Evolutionary conservation across 1,284 basidiomycete species (phyloP), one percentile per base, ranked within the genome.

Genomic region (Pyrrhoderma noxium): DNA sequence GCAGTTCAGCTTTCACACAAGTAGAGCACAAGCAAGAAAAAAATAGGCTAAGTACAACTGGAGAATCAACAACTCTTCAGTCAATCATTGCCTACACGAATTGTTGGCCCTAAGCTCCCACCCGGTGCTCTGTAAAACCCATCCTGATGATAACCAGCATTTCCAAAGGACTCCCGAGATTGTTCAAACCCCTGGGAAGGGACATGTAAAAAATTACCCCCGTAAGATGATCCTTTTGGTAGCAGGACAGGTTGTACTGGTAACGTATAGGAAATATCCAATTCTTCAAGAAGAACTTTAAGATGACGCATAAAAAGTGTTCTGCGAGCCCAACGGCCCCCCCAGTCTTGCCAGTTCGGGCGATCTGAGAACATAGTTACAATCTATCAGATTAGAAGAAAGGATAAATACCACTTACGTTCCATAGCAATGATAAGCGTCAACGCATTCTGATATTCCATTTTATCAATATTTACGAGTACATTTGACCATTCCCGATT

Each of bases 271-370:
- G 69, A 70, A 54, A 89, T 68, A 60, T 86, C 81, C 49, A 89
- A 75, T 31, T 85, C 82, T 64, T 89, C 85, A 45, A 88, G 68
- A 14, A 80, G 64, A 3, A 67, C 72, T 66, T 86, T 88, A 51
- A 89, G 70, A 59, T 83, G 66, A 48, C 81, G 75, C 82, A 89
- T 87, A 64, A 88, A 85, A 23, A 66, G 70, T 9, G 76, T 88
- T 55, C 84, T 79, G 41, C 84, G 77, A 8, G 68, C 70, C 84
- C 82, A 90, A 51, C 88, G 74, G 11, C 78, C 85, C 48, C 85
- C 86, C 88, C 89, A 91, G 59, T 90, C 86, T 64, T 91, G 89
- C 88, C 88, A 91, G 63, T 89, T 89, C 37, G 82, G 74, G 51
- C 82, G 80, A 65, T 87, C 82, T 84, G 47, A 40, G 25, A 51